phyloP scores from a whole-genome alignment of 169 alveolate genomes.

The Besnoitia besnoiti region DNA sequence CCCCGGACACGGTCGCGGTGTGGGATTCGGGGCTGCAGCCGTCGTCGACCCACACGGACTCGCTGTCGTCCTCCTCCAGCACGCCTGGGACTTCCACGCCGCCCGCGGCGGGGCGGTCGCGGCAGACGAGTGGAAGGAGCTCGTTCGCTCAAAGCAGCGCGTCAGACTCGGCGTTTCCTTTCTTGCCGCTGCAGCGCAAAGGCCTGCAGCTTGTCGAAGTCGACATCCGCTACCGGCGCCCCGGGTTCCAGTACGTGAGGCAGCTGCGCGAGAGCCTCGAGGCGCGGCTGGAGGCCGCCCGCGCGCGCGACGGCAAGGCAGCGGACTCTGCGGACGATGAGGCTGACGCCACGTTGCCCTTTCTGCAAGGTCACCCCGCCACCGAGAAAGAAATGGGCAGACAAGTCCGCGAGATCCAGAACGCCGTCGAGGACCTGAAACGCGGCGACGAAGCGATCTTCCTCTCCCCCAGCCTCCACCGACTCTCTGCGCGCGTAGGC shows the following conservation, averaged over 20 bases:
- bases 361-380: neutral
- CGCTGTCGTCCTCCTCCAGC: no score
- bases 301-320: neutral
- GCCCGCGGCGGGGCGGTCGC: neutral
- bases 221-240: conserved; percentile 13
- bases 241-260: conserved; percentile 8
- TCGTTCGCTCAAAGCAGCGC: neutral
- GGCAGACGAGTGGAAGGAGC: neutral
- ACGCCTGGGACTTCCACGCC: no score
- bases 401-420: neutral
- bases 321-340: neutral
- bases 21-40: neutral
- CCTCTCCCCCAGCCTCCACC: conserved; percentile 77
- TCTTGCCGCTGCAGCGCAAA: neutral
- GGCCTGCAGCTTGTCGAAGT: neutral
- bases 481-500: conserved; percentile 75
- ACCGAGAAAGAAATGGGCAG: neutral
- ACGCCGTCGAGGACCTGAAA: neutral
- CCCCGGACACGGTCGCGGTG: neutral
- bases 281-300: neutral
- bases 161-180: neutral
- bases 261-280: conserved; percentile 1
- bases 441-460: conserved; percentile 47
- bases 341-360: neutral
- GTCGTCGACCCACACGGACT: neutral